phyloP scores from a whole-genome alignment of 495 filamentous ascomycete species.

The Daldinia grandis region DNA sequence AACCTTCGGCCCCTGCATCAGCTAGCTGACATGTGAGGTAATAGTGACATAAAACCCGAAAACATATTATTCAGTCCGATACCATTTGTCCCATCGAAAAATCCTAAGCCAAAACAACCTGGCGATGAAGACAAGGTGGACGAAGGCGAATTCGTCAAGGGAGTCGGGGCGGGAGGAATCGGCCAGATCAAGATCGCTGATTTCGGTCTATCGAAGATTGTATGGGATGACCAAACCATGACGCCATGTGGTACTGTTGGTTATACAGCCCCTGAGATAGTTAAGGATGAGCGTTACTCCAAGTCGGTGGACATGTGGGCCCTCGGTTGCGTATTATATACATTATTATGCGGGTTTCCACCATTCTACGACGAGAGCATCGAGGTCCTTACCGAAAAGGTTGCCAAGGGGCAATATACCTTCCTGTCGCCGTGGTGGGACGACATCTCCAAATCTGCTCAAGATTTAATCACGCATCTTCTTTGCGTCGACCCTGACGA shows the following conservation, averaged over 20 bases:
- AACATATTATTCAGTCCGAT: constrained; percentile 93
- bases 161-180: constrained; percentile 89
- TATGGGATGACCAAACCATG: constrained; percentile 99
- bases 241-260: constrained; percentile 98
- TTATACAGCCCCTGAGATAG: constrained; percentile 98
- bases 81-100: constrained; percentile 79
- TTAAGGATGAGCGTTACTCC: constrained; percentile 98
- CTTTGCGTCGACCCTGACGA: constrained; percentile 92
- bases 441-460: constrained; percentile 93
- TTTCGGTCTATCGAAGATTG: constrained; percentile 95
- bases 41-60: constrained; percentile 97
- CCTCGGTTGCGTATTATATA: constrained; percentile 95
- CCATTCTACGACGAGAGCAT: constrained; percentile 99
- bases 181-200: constrained; percentile 97
- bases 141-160: constrained; percentile 90
- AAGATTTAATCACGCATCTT: constrained; percentile 93
- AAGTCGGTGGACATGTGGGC: constrained; percentile 99
- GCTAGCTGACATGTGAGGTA: constrained; percentile 29
- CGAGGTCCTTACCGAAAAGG: constrained; percentile 95
- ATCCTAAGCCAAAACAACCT: constrained; percentile 76
- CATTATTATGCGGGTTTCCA: constrained; percentile 94
- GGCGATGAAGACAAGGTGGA: constrained; percentile 98
- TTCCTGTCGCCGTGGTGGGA: constrained; percentile 99
- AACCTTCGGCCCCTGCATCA: constrained; percentile 28
- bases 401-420: constrained; percentile 94